Evolutionary conservation across 1,284 basidiomycete genomes (phyloP), one percentile per base, ranked within the genome.

Genomic region (Ganoderma lucidum): DNA sequence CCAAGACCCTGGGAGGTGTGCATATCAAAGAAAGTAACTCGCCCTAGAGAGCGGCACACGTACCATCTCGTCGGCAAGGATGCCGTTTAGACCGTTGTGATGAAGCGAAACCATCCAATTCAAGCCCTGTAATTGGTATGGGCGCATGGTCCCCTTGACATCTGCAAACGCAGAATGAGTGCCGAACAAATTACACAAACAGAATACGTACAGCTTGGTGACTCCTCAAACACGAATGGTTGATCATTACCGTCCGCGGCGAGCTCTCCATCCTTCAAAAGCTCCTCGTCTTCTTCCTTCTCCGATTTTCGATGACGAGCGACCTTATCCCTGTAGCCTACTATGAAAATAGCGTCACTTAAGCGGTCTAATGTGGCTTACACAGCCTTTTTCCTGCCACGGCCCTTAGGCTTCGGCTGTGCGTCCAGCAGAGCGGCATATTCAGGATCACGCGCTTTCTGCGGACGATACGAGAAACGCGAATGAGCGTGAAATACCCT

Each of bases 31-130:
- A 41, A 23, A 41, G 23, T 2, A 41, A 41, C 5, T 4, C 39
- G 39, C 39, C 39, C 0, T 12, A 4, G 58, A 41, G 19, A 8
- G 4, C 35, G 17, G 14, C 10, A 3, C 23, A 76, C 86, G 62
- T 63, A 94, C 95, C 96, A 97, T 98, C 80, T 97, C 96, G 75
- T 97, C 96, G 0, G 96, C 95, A 2, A 97, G 87, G 68, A 97
- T 97, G 67, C 96, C 96, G 75, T 97, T 97, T 73, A 97, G 86
- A 68, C 96, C 95, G 75, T 97, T 96, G 80, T 97, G 95, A 77
- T 97, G 93, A 17, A 98, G 83, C 0, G 94, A 94, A 4, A 95
- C 91, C 96, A 99, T 95, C 97, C 97, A 97, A 80, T 99, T 99
- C 41, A 99, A 83, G 62, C 98, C 98, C 79, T 99, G 96, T 2